Conservation (phyloP, 2,329 filamentous ascomycete species). For the Lizonia empirigonia region DNA sequence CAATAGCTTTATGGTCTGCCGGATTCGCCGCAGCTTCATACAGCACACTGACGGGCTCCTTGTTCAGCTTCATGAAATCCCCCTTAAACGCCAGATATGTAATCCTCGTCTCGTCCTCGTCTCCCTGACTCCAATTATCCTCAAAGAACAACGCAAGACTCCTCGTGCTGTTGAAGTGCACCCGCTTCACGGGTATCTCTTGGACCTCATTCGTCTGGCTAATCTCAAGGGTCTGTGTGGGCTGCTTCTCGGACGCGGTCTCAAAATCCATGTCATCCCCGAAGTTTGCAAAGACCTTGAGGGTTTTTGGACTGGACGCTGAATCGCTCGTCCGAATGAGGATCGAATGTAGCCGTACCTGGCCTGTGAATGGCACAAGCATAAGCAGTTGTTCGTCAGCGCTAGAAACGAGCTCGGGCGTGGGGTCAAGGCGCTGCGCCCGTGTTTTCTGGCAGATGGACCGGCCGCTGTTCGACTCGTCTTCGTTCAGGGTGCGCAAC, state of each 20-base stretch:
- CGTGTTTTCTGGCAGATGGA: slow-evolving; percentile 88
- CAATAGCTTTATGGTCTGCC: slow-evolving; percentile 71
- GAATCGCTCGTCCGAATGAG: slow-evolving; percentile 79
- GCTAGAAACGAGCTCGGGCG: slow-evolving; percentile 82
- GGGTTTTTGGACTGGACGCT: slow-evolving; percentile 73
- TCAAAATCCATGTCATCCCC: slow-evolving; percentile 77
- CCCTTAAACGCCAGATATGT: slow-evolving; percentile 92
- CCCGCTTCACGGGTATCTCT: slow-evolving; percentile 86
- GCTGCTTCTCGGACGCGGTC: slow-evolving; percentile 69
- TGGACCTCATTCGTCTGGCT: slow-evolving; percentile 81
- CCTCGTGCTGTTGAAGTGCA: slow-evolving; percentile 84
- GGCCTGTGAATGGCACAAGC: slow-evolving; percentile 89
- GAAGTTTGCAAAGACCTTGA: slow-evolving; percentile 88
- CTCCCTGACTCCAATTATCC: slow-evolving; percentile 80
- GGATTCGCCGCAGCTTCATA: slow-evolving; percentile 96
- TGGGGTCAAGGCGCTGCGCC: slow-evolving; percentile 72
- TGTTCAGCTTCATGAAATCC: slow-evolving; percentile 85
- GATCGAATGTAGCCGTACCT: slow-evolving; percentile 90
- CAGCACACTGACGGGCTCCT: slow-evolving; percentile 81
- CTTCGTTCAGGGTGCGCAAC: slow-evolving; percentile 85
- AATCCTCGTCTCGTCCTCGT: slow-evolving; percentile 78
- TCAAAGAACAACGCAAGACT: slow-evolving; percentile 84
- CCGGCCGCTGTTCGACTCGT: slow-evolving; percentile 68
- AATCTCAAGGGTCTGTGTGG: slow-evolving; percentile 78
- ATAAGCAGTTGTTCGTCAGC: slow-evolving; percentile 94